Conservation (phyloP, 23 red algal species). For the Gracilaria vermiculophylla region DNA sequence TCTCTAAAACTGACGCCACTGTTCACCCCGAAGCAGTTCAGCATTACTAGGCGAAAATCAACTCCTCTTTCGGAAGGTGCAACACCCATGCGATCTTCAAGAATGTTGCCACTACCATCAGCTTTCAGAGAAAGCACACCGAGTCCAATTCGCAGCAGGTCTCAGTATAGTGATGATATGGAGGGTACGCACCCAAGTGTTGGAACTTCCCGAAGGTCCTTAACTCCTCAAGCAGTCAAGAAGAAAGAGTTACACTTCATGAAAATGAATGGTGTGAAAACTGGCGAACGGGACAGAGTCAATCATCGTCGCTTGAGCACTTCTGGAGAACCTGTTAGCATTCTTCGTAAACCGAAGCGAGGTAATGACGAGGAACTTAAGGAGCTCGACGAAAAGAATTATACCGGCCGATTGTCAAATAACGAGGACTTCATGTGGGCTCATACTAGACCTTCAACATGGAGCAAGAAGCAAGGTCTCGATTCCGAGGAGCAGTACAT, state of each 20-base stretch:
- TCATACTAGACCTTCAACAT: constrained; percentile 28
- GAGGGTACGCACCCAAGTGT: neutral
- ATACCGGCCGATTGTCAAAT: neutral
- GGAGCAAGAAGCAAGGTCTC: constrained; percentile 47
- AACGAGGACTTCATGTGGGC: constrained; percentile 54
- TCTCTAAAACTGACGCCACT: constrained; percentile 3
- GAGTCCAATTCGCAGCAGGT: neutral
- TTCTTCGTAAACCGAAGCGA: constrained; percentile 17
- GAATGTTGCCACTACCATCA: neutral
- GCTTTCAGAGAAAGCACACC: neutral
- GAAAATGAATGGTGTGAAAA: neutral
- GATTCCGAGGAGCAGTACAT: constrained; percentile 52
- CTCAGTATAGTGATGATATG: neutral
- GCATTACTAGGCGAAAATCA: constrained; percentile 6
- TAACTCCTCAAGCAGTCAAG: neutral
- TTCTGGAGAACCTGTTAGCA: neutral
- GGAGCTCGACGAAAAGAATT: constrained; percentile 1
- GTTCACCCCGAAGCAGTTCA: constrained; percentile 61
- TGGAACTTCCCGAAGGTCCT: neutral
- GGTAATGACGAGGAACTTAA: neutral
- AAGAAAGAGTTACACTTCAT: neutral
- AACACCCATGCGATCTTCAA: constrained; percentile 33
- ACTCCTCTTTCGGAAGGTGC: neutral
- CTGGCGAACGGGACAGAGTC: neutral
- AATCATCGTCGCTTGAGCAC: neutral